phyloP scores from a whole-genome alignment of 2,329 filamentous ascomycete species.

The Sarocladiaceae sp. region DNA sequence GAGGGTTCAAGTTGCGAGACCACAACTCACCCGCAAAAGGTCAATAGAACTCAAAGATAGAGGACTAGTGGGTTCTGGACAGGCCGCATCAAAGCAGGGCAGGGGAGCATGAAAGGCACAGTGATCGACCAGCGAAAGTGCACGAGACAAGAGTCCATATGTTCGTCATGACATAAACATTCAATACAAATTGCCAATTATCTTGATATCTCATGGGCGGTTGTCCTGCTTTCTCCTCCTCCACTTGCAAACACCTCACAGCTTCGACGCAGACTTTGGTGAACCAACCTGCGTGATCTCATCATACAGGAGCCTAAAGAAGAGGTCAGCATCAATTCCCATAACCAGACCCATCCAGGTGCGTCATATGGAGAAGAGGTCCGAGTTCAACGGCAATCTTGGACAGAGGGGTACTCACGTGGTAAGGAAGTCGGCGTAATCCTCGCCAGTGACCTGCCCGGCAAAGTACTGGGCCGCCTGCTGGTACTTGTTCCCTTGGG shows the following conservation, averaged over 20 bases:
- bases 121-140: too few species aligned
- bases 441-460: slow-evolving; percentile 89
- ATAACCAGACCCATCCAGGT: too few species aligned
- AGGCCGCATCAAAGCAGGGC: too few species aligned
- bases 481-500: slow-evolving; percentile 85
- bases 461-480: slow-evolving; percentile 91
- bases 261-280: slow-evolving; percentile 55
- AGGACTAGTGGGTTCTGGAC: too few species aligned
- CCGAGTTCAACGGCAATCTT: neutral
- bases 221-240: neutral
- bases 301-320: slow-evolving; percentile 68
- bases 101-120: too few species aligned
- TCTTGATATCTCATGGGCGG: neutral
- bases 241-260: slow-evolving; percentile 33
- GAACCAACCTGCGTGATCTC: slow-evolving; percentile 73
- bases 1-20: too few species aligned
- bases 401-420: slow-evolving; percentile 45
- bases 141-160: too few species aligned
- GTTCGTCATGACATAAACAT: too few species aligned
- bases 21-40: too few species aligned
- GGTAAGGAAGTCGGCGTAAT: slow-evolving; percentile 95
- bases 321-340: slow-evolving; percentile 13
- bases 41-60: too few species aligned
- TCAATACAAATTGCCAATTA: too few species aligned
- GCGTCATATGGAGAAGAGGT: too few species aligned